These are phyloP conservation scores for Barnettozyma pratensis DNA, from an alignment of 805 yeast genomes.

Conservation along the genomic window DNA sequence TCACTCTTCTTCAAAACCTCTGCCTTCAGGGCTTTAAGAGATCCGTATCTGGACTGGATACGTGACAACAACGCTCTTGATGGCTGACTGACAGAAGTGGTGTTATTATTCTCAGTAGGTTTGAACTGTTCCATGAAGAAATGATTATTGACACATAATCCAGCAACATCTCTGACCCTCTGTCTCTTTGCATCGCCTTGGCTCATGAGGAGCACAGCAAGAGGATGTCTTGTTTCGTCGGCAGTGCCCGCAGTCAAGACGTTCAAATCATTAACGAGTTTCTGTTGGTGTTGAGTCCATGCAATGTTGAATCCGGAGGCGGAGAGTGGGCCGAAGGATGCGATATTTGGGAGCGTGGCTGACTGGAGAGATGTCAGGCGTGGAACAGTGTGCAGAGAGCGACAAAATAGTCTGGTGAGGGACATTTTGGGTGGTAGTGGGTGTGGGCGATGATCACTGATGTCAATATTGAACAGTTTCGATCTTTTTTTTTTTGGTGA, in stretches of 20 bases:
- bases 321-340: constrained; percentile 50
- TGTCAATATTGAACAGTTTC: too few relatives aligned
- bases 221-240: constrained; percentile 70
- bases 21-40: constrained; percentile 16
- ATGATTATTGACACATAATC: constrained; percentile 91
- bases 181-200: constrained; percentile 64
- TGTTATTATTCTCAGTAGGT: constrained; percentile 17
- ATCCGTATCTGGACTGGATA: constrained; percentile 35
- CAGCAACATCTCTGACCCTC: constrained; percentile 77
- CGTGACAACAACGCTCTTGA: constrained; percentile 30
- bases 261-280: constrained; percentile 53
- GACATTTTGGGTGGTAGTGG: not conserved
- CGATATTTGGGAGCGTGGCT: constrained; percentile 24
- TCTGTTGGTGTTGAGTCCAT: constrained; percentile 79
- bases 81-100: constrained; percentile 22
- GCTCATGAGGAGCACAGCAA: constrained; percentile 62
- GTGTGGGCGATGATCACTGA: too few relatives aligned
- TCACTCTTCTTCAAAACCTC: constrained; percentile 17
- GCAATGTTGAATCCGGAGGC: constrained; percentile 62
- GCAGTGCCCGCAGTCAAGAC: constrained; percentile 72
- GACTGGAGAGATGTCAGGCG: constrained; percentile 32
- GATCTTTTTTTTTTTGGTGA: too few relatives aligned
- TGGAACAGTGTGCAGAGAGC: constrained; percentile 61
- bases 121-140: constrained; percentile 66
- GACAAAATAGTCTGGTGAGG: not conserved